These are phyloP conservation scores for Chaetomium sp. DNA, from an alignment of 2,329 filamentous ascomycete genomes.

Conservation along the genomic window DNA sequence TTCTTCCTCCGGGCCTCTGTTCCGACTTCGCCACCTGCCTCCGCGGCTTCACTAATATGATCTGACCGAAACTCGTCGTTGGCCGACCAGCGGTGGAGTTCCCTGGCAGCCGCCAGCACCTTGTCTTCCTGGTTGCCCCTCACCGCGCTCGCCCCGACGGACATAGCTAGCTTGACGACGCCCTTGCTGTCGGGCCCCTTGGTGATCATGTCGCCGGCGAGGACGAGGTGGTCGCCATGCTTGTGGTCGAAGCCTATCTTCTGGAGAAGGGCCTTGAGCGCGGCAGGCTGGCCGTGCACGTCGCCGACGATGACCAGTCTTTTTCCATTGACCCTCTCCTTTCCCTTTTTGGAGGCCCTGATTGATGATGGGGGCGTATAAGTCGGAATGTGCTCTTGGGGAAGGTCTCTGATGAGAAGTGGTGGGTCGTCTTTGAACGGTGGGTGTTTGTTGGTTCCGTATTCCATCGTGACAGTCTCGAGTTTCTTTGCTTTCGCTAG, in stretches of 20 bases:
- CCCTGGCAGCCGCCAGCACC: constrained; percentile 67
- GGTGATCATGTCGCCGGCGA: constrained; percentile 77
- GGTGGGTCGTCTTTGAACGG: constrained; percentile 39
- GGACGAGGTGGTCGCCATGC: constrained; percentile 70
- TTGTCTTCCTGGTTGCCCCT: constrained; percentile 93
- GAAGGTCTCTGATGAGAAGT: constrained; percentile 38
- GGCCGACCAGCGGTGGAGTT: constrained; percentile 29
- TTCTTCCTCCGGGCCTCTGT: constrained; percentile 16
- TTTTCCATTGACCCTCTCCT: constrained; percentile 42
- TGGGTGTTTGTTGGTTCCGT: constrained; percentile 46
- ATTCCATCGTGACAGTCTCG: constrained; percentile 42
- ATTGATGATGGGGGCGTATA: constrained; percentile 35
- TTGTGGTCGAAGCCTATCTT: constrained; percentile 63
- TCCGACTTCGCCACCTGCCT: constrained; percentile 15
- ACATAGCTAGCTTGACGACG: constrained; percentile 74
- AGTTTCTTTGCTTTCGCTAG: constrained; percentile 19
- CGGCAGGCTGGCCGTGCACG: constrained; percentile 81
- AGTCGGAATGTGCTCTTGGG: constrained; percentile 36
- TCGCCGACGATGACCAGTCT: constrained; percentile 84
- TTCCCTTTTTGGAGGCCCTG: constrained; percentile 30
- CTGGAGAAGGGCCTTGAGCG: constrained; percentile 66
- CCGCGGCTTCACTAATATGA: constrained; percentile 12
- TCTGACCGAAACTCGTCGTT: constrained; percentile 10
- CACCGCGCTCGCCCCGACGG: constrained; percentile 75
- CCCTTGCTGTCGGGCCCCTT: constrained; percentile 84